A percentile compares a stretch with the other conserved stretches of the same genome.
These are phyloP conservation scores for Ophiostoma populinum DNA, from an alignment of 2,329 filamentous ascomycete genomes.

Conservation along the genomic window DNA sequence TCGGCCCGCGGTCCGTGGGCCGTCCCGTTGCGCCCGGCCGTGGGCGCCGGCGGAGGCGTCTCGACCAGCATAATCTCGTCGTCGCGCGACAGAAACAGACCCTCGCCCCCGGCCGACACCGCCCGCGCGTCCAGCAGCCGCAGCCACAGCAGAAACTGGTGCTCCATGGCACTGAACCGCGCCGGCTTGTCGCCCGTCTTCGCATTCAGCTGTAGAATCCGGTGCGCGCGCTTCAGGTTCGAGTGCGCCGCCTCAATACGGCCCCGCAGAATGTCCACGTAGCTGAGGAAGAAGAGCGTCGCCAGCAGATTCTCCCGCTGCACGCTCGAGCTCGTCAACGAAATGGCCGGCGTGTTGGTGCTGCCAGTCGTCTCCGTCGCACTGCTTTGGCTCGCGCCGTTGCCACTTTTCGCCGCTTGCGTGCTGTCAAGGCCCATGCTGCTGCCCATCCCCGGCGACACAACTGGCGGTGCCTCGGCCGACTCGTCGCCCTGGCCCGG, in stretches of 20 bases:
- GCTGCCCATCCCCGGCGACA: too few relatives aligned
- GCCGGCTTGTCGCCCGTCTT: constrained; percentile 13
- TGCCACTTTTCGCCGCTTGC: too few relatives aligned
- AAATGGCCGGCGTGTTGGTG: constrained; percentile 1
- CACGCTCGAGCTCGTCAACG: constrained; percentile 16
- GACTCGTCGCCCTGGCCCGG: too few relatives aligned
- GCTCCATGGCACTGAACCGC: constrained; percentile 22
- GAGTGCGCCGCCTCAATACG: constrained; percentile 28
- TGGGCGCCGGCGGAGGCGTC: constrained; percentile 24
- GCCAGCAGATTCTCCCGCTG: constrained; percentile 27
- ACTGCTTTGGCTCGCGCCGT: not conserved
- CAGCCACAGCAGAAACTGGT: constrained; percentile 35
- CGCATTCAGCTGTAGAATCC: constrained; percentile 25
- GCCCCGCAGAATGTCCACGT: constrained; percentile 30
- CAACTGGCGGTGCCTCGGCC: too few relatives aligned
- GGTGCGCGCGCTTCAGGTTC: constrained; percentile 31
- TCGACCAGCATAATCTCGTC: constrained; percentile 28
- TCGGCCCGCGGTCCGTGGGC: too few relatives aligned
- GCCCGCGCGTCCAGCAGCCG: constrained; percentile 36
- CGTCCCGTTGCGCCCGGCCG: constrained; percentile 10
- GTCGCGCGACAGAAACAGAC: constrained; percentile 31
- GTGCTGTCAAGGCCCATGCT: too few relatives aligned
- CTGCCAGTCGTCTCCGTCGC: too few relatives aligned
- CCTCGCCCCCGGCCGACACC: constrained; percentile 37
- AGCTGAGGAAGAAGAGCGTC: constrained; percentile 35